Percentiles rank a stretch among this genome's conserved stretches.
Conservation (phyloP, 2,329 filamentous ascomycete species). For the Scedosporium dehoogii region DNA sequence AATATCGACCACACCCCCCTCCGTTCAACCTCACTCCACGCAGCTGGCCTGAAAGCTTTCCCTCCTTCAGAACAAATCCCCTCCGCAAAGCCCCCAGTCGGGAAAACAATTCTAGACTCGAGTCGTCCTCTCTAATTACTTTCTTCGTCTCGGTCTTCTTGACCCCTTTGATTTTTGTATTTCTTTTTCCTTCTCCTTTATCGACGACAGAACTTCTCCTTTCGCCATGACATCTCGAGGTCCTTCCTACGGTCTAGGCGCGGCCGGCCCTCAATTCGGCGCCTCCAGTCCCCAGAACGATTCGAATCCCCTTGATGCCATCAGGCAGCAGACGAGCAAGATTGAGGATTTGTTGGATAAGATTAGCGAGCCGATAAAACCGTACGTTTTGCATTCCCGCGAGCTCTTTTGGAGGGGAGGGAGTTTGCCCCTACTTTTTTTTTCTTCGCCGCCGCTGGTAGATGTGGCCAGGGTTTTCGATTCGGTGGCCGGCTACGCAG, state of each 20-base stretch:
- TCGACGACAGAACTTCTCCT: not conserved
- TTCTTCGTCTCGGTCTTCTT: not conserved
- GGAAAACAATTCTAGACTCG: not conserved
- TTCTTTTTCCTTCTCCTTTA: not conserved
- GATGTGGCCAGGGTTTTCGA: too few relatives aligned
- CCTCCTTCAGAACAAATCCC: not conserved
- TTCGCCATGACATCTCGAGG: constrained; percentile 38
- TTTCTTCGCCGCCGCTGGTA: not conserved
- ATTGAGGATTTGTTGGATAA: constrained; percentile 90
- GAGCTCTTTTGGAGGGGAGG: too few relatives aligned
- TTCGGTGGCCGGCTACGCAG: too few relatives aligned
- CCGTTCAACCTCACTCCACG: not conserved
- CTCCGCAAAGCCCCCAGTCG: not conserved
- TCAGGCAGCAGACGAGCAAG: constrained; percentile 94
- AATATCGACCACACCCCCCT: not conserved
- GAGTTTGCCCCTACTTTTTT: not conserved
- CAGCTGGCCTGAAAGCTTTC: constrained; percentile 5
- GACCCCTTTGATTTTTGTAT: not conserved
- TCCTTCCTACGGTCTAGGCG: constrained; percentile 73
- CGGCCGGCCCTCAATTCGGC: constrained; percentile 58
- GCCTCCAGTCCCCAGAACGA: constrained; percentile 40
- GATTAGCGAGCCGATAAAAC: constrained; percentile 83
- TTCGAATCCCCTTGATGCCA: constrained; percentile 72
- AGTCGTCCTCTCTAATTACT: not conserved
- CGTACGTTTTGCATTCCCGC: constrained; percentile 49